These are phyloP conservation scores for Boechera divaricarpa DNA, from an alignment of 345 rosid genomes.

Conservation along the genomic window DNA sequence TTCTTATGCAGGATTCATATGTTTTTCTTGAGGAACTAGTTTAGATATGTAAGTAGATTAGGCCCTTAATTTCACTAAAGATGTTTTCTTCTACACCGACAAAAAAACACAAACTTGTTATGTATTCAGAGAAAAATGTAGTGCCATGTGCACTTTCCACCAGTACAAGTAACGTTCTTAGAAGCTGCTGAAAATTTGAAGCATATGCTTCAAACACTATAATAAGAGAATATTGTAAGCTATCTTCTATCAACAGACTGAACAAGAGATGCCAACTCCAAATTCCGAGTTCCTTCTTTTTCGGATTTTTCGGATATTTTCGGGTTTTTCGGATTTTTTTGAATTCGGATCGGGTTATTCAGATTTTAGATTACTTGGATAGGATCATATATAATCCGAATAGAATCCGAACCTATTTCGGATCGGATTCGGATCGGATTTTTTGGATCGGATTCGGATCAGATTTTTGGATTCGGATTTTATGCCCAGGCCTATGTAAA, in stretches of 20 bases:
- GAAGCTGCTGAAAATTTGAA: conserved; percentile 24
- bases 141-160: background rate
- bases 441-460: too few relatives aligned
- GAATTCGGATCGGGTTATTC: too few relatives aligned
- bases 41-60: background rate
- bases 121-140: conserved; percentile 10
- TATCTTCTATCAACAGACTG: conserved; percentile 51
- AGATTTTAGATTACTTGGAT: too few relatives aligned
- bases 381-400: too few relatives aligned
- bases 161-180: background rate
- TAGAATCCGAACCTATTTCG: too few relatives aligned
- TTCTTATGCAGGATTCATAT: conserved; percentile 22
- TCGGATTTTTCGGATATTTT: background rate
- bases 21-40: background rate
- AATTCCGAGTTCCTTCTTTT: conserved; percentile 48
- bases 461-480: too few relatives aligned
- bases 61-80: background rate
- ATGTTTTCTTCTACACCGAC: conserved; percentile 10
- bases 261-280: conserved; percentile 80
- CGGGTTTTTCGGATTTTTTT: too few relatives aligned
- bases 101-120: background rate
- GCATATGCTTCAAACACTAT: conserved; percentile 39
- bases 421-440: too few relatives aligned
- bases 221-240: background rate
- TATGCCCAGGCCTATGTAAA: too few relatives aligned